Conservation (phyloP, 257 asterid genomes). For the Solanum paucissectum region DNA sequence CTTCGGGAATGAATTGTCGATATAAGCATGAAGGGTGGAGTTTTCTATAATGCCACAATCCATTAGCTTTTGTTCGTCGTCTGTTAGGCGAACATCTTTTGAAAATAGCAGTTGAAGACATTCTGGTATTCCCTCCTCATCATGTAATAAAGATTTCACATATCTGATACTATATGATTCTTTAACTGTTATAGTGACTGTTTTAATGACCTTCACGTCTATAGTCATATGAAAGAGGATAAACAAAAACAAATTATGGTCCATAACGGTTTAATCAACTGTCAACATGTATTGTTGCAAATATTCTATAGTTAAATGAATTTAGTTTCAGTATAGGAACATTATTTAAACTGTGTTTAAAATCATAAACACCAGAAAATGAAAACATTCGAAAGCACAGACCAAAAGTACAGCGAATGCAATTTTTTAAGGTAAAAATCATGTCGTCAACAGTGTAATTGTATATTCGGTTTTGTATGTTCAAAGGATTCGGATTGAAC, state of each 20-base stretch:
- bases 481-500: too few relatives aligned
- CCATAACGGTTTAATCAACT: not conserved
- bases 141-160: not conserved
- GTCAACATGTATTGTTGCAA: not conserved
- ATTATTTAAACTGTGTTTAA: too few relatives aligned
- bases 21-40: not conserved
- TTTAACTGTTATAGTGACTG: too few relatives aligned
- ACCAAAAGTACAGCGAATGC: too few relatives aligned
- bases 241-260: not conserved
- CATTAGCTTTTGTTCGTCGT: not conserved
- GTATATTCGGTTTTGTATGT: too few relatives aligned
- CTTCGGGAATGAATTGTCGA: not conserved
- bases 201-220: too few relatives aligned
- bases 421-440: too few relatives aligned
- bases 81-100: not conserved
- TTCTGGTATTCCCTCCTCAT: not conserved
- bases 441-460: too few relatives aligned
- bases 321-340: not conserved
- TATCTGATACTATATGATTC: not conserved
- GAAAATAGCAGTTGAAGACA: not conserved
- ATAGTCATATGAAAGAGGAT: too few relatives aligned
- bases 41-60: not conserved
- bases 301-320: not conserved
- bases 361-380: too few relatives aligned
- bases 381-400: too few relatives aligned